Conservation (phyloP, 2,329 filamentous ascomycete species). For the Alternaria ethzedia region DNA sequence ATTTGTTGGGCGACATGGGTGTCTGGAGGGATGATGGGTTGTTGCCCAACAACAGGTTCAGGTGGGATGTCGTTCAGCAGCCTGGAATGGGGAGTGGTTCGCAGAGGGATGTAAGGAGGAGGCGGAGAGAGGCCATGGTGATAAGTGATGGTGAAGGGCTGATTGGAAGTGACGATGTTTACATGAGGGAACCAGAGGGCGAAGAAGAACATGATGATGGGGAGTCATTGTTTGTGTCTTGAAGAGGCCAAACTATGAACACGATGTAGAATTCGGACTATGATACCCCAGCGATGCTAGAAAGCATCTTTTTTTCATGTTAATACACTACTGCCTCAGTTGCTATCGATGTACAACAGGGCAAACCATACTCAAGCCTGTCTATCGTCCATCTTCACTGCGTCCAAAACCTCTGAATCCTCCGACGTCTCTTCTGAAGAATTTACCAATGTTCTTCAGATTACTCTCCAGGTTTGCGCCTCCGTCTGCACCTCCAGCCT, state of each 20-base stretch:
- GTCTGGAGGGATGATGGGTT: conserved; percentile 18
- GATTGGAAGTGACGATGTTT: conserved; percentile 77
- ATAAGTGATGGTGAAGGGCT: conserved; percentile 84
- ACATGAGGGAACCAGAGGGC: conserved; percentile 58
- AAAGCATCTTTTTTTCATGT: background rate
- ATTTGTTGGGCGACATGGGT: conserved; percentile 35
- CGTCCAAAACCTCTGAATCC: conserved; percentile 47
- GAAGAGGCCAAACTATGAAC: background rate
- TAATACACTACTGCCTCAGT: background rate
- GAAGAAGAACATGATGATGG: conserved; percentile 11
- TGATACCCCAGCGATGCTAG: background rate
- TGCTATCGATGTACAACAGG: background rate
- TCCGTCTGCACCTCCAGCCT: conserved; percentile 31
- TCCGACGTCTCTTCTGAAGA: conserved; percentile 88
- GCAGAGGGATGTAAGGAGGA: conserved; percentile 75
- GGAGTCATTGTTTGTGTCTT: background rate
- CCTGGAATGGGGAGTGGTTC: conserved; percentile 51
- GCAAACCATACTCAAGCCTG: background rate
- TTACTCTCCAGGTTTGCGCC: conserved; percentile 87
- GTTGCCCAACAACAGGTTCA: background rate
- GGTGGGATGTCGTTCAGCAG: background rate
- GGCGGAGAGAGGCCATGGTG: conserved; percentile 87
- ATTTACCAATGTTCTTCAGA: conserved; percentile 93
- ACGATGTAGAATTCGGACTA: background rate
- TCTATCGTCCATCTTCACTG: conserved; percentile 39